Percentiles rank a stretch among this genome's conserved stretches.
Evolutionary conservation across 805 yeast genomes (phyloP).

Genomic region (Hyphopichia homilentoma): DNA sequence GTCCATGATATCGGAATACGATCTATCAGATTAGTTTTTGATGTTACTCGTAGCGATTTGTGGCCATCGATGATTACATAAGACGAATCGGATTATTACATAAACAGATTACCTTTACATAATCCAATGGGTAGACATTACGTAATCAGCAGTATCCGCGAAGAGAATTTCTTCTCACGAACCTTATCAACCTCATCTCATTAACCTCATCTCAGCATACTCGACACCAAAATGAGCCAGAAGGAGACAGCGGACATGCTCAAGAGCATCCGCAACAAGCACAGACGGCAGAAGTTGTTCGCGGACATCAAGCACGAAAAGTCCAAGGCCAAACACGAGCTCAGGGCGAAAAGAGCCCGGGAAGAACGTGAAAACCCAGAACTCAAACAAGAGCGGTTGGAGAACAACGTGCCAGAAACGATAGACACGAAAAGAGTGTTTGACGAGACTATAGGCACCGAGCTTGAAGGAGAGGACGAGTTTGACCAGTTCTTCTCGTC

Average conservation of each 20-base stretch:
- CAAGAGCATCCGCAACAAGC: constrained; percentile 64
- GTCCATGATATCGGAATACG: too few relatives aligned
- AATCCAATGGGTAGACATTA: too few relatives aligned
- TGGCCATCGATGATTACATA: too few relatives aligned
- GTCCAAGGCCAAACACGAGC: constrained; percentile 72
- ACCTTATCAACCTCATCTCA: too few relatives aligned
- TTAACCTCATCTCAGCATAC: too few relatives aligned
- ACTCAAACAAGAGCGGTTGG: constrained; percentile 72
- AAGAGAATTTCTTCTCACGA: too few relatives aligned
- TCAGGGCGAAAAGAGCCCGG: constrained; percentile 78
- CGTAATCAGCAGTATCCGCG: too few relatives aligned
- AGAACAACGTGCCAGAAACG: constrained; percentile 75
- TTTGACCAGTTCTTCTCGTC: constrained; percentile 54
- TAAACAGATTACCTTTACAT: too few relatives aligned
- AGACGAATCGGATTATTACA: too few relatives aligned
- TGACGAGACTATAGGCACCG: constrained; percentile 75
- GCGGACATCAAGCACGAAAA: constrained; percentile 70
- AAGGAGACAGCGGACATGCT: constrained; percentile 20
- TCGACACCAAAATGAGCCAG: constrained; percentile 7
- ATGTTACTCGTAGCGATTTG: too few relatives aligned
- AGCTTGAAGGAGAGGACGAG: constrained; percentile 60
- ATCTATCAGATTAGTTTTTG: too few relatives aligned
- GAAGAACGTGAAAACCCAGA: constrained; percentile 84
- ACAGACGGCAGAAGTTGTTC: constrained; percentile 72
- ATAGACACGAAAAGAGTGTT: constrained; percentile 79